Base-by-base conservation (phyloP, 768 basidiomycete species). In the Hirschioporus abietinus region DNA sequence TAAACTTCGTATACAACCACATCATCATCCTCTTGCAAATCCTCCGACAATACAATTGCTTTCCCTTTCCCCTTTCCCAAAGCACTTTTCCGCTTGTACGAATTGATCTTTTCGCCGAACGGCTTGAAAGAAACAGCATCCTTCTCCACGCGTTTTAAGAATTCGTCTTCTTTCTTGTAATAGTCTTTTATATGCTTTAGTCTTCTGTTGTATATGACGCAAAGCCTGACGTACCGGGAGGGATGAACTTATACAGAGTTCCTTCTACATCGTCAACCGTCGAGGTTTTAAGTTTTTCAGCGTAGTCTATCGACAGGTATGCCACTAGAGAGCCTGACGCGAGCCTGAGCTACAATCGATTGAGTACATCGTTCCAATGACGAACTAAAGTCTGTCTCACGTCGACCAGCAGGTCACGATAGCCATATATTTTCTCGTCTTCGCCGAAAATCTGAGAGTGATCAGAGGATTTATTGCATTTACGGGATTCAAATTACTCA, bases 351-450 rank as follows among this genome's bases (percentile, higher is more conserved):
- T 97, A 72, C 60, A 34, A 25, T 17, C 60, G 1, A 66, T 10
- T 20, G 4, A 60, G 36, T 12, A 52, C 24, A 26, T 5, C 5
- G 1, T 24, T 3, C 27, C 63, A 63, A 20, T 68, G 66, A 65
- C 52, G 5, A 35, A 24, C 58, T 52, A 66, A 60, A 64, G 63
- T n/a, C 15, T 17, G 60, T 42, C 61, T 68, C 73, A 97, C 95
- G 74, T 96, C 87, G 71, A 99, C 89, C 27, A 83, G 75, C 35
- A 99, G 82, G 72, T 89, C 89, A 68, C 87, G 84, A 78, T 97
- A 99, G 1, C 96, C 96, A 75, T 96, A 98, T 66, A 99, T 90
- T 79, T 89, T 95, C 79, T 99, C 95, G 64, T 96, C 92, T 72
- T 98, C 94, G 64, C 96, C 96, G 74, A 88, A 98, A 72, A 99